Base-by-base conservation (phyloP, 805 yeast genomes). In the Yarrowia sp. region DNA sequence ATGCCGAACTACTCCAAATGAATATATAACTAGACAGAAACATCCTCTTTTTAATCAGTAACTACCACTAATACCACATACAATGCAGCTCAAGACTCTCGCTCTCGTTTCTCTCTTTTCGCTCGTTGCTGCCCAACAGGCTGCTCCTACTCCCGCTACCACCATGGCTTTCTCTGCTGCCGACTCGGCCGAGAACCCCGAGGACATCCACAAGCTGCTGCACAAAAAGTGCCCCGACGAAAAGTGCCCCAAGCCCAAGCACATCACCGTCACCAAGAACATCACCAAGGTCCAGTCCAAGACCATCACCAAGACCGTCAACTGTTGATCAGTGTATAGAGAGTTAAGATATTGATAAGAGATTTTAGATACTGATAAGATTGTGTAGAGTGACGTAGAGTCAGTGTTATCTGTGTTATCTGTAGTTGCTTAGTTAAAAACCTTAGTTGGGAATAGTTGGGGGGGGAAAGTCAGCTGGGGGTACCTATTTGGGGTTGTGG, bases 231-330 rank as follows among this genome's bases (percentile, higher is more conserved):
- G 54, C 24, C 54, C 54, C 14, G 19, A 48, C 6, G 24, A 48
- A n/a, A 32, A 12, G 24, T 48, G 54, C 38, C 38, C 26, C 54
- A 48, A 48, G 38, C 54, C 54, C 38, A 32, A 19, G 10, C 54
- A 48, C 24, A 14, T 48, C 12, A 48, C 54, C 17, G 54, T 48
- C 8, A 48, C 54, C 54, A 48, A 48, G 54, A 48, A 48, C 54
- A 30, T 48, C 26, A 48, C 54, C 36, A 48, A 48, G 54, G 54
- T 48, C 14, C 17, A 21, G 26, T 16, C 16, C 19, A 48, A 48
- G 54, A 21, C 28, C 19, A n/a, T 48, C 26, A 48, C 54, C 38
- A 48, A 48, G 54, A 30, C 38, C 21, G 12, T 28, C 26, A 11
- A 48, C 19, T 48, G 54, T 7, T 48, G 24, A 28, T 4, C 11